These are phyloP conservation scores for Urostyla sp. DNA, from an alignment of 73 alveolate genomes.

Conservation along the genomic window DNA sequence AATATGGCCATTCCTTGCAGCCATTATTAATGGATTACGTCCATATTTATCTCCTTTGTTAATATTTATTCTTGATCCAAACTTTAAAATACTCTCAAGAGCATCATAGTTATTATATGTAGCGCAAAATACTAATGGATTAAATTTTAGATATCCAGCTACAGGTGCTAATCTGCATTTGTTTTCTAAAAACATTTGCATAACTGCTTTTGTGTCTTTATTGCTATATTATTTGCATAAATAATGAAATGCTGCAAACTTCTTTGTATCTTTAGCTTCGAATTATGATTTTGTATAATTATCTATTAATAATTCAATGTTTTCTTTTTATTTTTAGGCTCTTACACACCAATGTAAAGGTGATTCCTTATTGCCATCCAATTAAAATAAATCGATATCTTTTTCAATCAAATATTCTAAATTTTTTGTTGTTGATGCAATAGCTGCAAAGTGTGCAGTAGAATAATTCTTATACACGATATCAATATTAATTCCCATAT, in stretches of 20 bases:
- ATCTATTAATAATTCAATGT: slow-evolving; percentile 72
- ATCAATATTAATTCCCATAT: not conserved
- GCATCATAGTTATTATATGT: slow-evolving; percentile 27
- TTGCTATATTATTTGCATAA: slow-evolving; percentile 75
- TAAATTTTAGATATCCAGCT: slow-evolving; percentile 78
- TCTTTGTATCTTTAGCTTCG: slow-evolving; percentile 79
- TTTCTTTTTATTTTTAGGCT: slow-evolving; percentile 73
- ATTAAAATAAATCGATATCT: slow-evolving; percentile 38
- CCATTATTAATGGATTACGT: slow-evolving; percentile 87
- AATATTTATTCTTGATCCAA: slow-evolving; percentile 33
- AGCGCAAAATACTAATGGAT: slow-evolving; percentile 68
- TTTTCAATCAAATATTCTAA: not conserved
- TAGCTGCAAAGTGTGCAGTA: slow-evolving; percentile 30
- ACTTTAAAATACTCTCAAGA: slow-evolving; percentile 20
- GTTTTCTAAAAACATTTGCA: slow-evolving; percentile 58
- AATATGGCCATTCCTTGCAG: slow-evolving; percentile 88
- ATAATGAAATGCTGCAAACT: slow-evolving; percentile 88
- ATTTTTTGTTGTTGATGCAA: not conserved
- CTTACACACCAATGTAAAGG: slow-evolving; percentile 91
- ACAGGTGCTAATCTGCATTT: slow-evolving; percentile 64
- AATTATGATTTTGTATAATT: slow-evolving; percentile 55
- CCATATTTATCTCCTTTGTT: slow-evolving; percentile 73
- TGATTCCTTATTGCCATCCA: slow-evolving; percentile 81
- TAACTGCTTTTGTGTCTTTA: slow-evolving; percentile 72
- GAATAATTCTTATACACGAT: not conserved